Conservation (phyloP, 1,284 basidiomycete species). For the Ganoderma boninense region DNA sequence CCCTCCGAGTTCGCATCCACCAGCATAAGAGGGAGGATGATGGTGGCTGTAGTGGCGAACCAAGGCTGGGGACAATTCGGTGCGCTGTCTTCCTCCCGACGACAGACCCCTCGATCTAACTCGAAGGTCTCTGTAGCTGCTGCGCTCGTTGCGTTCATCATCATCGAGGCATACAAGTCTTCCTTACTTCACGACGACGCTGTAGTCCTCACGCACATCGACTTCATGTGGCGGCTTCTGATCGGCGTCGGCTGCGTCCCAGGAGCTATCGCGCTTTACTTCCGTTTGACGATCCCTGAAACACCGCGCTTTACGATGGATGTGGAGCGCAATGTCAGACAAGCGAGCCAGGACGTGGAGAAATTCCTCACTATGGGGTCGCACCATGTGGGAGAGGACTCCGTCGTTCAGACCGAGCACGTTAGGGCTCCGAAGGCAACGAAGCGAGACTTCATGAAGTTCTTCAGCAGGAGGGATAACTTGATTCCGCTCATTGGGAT, state of each 20-base stretch:
- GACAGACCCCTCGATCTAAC: background rate
- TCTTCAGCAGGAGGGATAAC: conserved; percentile 74
- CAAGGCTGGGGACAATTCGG: conserved; percentile 77
- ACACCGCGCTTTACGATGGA: conserved; percentile 92
- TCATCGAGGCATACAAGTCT: conserved; percentile 74
- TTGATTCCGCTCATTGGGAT: conserved; percentile 70
- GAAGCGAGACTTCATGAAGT: conserved; percentile 66
- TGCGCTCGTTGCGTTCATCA: conserved; percentile 73
- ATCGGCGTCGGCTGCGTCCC: conserved; percentile 79
- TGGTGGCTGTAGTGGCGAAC: conserved; percentile 74
- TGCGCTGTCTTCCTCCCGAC: conserved; percentile 21
- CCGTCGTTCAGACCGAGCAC: conserved; percentile 54
- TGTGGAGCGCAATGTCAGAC: conserved; percentile 83
- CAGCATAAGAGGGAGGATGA: conserved; percentile 75
- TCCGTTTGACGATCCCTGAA: conserved; percentile 83
- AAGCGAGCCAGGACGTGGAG: conserved; percentile 74
- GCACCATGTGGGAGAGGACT: conserved; percentile 64
- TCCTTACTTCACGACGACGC: conserved; percentile 58
- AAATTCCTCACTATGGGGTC: conserved; percentile 63
- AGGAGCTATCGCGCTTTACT: conserved; percentile 73
- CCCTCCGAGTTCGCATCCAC: conserved; percentile 82
- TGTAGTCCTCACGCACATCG: conserved; percentile 54
- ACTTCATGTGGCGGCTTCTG: conserved; percentile 74
- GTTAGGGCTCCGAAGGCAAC: conserved; percentile 72
- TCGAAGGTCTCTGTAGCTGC: conserved; percentile 51